Conservation (phyloP, 306 rosid species). For the Quercus rubra region DNA sequence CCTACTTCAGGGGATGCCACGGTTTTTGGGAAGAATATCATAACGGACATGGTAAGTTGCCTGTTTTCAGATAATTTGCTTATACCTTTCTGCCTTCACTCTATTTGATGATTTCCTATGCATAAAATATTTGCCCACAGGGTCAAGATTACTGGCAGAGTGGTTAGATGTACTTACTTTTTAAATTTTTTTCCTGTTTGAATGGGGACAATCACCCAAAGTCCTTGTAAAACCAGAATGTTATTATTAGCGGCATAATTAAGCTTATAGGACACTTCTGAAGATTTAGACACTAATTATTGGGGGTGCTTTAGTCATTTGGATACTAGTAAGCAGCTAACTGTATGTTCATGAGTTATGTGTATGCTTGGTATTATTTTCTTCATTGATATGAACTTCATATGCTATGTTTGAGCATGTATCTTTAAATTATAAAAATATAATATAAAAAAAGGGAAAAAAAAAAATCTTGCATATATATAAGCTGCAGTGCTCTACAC, state of each 20-base stretch:
- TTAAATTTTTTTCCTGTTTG: not conserved
- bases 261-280: not conserved
- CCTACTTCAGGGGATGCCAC: constrained; percentile 96
- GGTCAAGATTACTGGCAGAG: not conserved
- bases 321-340: not conserved
- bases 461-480: not conserved
- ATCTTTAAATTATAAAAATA: not conserved
- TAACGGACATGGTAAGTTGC: constrained; percentile 64
- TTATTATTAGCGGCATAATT: not conserved
- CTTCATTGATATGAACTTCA: no score
- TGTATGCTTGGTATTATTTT: no score
- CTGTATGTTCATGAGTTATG: not conserved
- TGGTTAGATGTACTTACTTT: not conserved
- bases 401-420: not conserved
- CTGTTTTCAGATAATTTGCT: constrained; percentile 1
- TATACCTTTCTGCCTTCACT: not conserved
- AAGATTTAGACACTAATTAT: not conserved
- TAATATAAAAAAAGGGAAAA: not conserved
- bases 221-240: not conserved
- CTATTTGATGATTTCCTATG: not conserved
- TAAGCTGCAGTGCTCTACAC: not conserved
- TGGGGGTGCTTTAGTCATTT: not conserved
- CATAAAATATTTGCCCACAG: not conserved
- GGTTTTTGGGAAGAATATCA: constrained; percentile 81
- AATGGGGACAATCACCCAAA: not conserved